A percentile compares a stretch with the other conserved stretches of the same genome.
Evolutionary conservation across 148 eudicot genomes (phyloP).

Genomic region (Persicaria tinctoria): DNA sequence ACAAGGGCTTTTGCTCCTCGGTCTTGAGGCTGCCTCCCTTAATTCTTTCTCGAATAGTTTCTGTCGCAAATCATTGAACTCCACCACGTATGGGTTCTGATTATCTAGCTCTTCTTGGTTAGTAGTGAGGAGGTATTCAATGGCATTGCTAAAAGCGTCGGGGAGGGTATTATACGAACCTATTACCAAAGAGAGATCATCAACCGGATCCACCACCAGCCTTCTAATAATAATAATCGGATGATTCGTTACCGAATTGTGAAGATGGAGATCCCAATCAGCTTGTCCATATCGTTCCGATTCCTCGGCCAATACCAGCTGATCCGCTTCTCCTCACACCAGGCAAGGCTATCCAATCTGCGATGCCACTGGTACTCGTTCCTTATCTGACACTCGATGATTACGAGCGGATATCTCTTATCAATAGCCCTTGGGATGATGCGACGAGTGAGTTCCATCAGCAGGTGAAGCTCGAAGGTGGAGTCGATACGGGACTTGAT

Average conservation of each 20-base stretch:
- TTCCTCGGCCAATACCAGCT: no score
- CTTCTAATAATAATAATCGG: neutral
- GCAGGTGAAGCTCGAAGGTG: neutral
- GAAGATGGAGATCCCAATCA: neutral
- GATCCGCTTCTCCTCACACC: no score
- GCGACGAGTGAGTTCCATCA: neutral
- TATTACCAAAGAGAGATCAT: neutral
- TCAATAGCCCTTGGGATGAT: no score
- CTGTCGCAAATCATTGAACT: neutral
- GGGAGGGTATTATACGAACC: neutral
- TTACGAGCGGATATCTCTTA: no score
- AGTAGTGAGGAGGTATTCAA: neutral
- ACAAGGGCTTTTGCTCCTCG: neutral
- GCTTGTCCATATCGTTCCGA: no score
- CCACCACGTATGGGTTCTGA: neutral
- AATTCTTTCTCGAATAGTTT: neutral
- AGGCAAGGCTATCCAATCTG: no score
- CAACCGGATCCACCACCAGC: neutral
- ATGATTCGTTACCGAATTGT: no score
- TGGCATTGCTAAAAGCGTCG: neutral
- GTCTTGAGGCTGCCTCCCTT: neutral
- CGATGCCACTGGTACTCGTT: no score
- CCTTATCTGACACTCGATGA: no score
- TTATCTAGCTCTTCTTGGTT: neutral
- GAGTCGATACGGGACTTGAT: neutral